Conservation (phyloP, 2,329 filamentous ascomycete species). For the Xylariaceae sp. region DNA sequence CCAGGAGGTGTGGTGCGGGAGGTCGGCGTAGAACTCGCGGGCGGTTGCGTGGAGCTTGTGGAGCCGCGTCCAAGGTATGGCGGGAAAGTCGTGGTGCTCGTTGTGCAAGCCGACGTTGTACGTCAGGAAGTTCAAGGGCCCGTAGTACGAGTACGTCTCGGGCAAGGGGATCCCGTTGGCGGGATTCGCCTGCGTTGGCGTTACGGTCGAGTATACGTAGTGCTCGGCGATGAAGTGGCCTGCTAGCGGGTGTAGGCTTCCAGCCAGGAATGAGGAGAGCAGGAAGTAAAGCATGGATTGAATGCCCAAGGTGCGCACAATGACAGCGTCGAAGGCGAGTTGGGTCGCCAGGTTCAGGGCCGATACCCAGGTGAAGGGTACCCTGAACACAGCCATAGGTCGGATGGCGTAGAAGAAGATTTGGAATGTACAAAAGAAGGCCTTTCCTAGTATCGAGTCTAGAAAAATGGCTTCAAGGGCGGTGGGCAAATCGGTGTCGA, state of each 20-base stretch:
- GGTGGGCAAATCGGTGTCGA: constrained; percentile 94
- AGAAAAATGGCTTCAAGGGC: constrained; percentile 87
- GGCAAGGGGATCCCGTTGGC: constrained; percentile 65
- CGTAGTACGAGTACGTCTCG: constrained; percentile 97
- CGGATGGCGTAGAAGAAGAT: constrained; percentile 98
- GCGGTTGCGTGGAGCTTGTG: constrained; percentile 74
- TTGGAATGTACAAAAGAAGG: constrained; percentile 99
- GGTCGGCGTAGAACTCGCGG: constrained; percentile 82
- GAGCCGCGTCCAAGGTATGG: constrained; percentile 88
- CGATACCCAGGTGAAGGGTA: constrained; percentile 84
- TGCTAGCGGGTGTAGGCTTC: constrained; percentile 87
- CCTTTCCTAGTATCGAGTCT: constrained; percentile 91
- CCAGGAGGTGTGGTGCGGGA: constrained; percentile 89
- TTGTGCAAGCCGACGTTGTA: constrained; percentile 99
- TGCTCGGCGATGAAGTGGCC: constrained; percentile 99
- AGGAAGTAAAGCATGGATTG: constrained; percentile 77
- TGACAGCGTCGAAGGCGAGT: constrained; percentile 67
- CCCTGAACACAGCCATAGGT: constrained; percentile 87
- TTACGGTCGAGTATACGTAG: constrained; percentile 70
- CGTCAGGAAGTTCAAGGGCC: constrained; percentile 81
- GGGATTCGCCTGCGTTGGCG: constrained; percentile 52
- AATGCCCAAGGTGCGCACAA: constrained; percentile 58
- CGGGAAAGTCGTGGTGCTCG: constrained; percentile 98
- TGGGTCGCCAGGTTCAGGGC: constrained; percentile 76
- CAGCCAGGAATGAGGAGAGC: constrained; percentile 86